Conservation (phyloP, 179 eudicot genomes). For the Monotropa hypopitys region DNA sequence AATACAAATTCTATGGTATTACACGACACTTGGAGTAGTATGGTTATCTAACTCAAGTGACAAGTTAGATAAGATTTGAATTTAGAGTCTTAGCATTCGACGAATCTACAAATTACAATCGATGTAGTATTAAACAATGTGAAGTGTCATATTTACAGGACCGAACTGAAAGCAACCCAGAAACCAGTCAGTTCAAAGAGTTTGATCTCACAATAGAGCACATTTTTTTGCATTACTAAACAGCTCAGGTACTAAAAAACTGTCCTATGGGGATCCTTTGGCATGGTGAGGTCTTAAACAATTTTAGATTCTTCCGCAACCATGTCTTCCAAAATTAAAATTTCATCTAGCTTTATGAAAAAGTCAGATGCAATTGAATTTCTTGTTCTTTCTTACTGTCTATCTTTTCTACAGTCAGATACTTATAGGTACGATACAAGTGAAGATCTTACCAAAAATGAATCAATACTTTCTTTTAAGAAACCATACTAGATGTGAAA, state of each 20-base stretch:
- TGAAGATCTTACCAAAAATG: not conserved
- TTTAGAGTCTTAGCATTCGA: not conserved
- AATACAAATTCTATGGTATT: too few species aligned
- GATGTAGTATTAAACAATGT: not conserved
- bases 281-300: not conserved
- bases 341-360: not conserved
- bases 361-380: not conserved
- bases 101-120: not conserved
- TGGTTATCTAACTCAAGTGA: not conserved
- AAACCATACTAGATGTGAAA: not conserved
- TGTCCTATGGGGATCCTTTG: not conserved
- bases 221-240: not conserved
- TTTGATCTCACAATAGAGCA: not conserved
- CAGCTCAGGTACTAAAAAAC: not conserved
- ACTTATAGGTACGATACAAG: too few species aligned
- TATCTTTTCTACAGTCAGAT: not conserved
- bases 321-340: not conserved
- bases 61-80: not conserved
- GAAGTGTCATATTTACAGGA: not conserved
- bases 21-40: too few species aligned
- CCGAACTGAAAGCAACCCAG: not conserved
- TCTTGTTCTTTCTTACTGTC: not conserved
- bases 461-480: not conserved
- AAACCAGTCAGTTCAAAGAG: not conserved
- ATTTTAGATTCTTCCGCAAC: not conserved